Evolutionary conservation across 768 basidiomycete species (phyloP).

Genomic region (Amyloporia xantha): DNA sequence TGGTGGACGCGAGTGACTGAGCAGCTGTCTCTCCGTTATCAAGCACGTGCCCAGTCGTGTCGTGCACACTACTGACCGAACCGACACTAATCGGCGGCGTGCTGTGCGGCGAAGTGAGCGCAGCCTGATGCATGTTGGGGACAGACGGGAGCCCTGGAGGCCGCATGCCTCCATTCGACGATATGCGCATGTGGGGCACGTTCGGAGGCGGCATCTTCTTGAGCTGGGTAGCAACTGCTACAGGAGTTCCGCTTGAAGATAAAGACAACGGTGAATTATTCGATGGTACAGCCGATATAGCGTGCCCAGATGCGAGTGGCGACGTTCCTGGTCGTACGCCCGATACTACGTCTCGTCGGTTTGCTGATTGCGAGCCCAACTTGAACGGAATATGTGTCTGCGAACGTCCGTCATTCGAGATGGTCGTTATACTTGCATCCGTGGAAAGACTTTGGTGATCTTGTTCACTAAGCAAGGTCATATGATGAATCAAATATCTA

Average conservation of each 20-base stretch:
- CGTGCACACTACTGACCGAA: conserved; percentile 10
- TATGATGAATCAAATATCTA: conserved; percentile 49
- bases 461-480: conserved; percentile 49
- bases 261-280: conserved; percentile 6
- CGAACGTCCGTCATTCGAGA: conserved; percentile 42
- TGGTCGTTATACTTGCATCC: conserved; percentile 42
- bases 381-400: conserved; percentile 44
- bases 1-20: conserved; percentile 12
- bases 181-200: conserved; percentile 55
- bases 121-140: conserved; percentile 18
- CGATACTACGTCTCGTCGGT: conserved; percentile 21
- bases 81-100: conserved; percentile 8
- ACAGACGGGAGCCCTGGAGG: conserved; percentile 36
- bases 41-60: conserved; percentile 4
- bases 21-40: conserved; percentile 15
- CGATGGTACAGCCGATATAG: conserved; percentile 11
- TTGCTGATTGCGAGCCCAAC: conserved; percentile 23
- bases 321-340: conserved; percentile 7
- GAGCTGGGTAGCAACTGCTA: conserved; percentile 53
- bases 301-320: conserved; percentile 4
- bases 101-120: conserved; percentile 12
- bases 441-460: conserved; percentile 34
- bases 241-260: conserved; percentile 35
- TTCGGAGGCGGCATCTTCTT: conserved; percentile 52
- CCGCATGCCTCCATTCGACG: conserved; percentile 50